Conservation (phyloP, 2,329 filamentous ascomycete genomes). For the Curvularia verruculosa region DNA sequence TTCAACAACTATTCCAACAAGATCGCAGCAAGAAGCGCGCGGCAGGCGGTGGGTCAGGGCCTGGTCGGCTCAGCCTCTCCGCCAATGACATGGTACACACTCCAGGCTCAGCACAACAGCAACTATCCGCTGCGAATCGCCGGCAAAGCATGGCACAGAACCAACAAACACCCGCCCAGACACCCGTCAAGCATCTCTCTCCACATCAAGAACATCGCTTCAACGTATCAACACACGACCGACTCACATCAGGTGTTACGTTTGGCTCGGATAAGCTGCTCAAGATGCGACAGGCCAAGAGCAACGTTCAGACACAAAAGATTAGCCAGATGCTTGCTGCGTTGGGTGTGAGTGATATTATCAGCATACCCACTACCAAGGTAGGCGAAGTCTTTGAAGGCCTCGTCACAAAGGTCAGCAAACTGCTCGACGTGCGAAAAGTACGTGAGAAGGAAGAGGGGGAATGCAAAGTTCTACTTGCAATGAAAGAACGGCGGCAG, state of each 20-base stretch:
- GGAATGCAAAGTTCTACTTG: slow-evolving; percentile 57
- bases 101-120: slow-evolving; percentile 37
- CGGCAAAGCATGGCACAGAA: slow-evolving; percentile 42
- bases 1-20: slow-evolving; percentile 79
- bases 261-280: slow-evolving; percentile 86
- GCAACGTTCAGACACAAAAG: slow-evolving; percentile 74
- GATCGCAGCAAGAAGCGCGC: slow-evolving; percentile 90
- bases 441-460: slow-evolving; percentile 75
- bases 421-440: slow-evolving; percentile 75
- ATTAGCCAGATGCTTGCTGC: slow-evolving; percentile 75
- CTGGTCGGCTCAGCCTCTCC: slow-evolving; percentile 48
- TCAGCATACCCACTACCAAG: slow-evolving; percentile 75
- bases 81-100: slow-evolving; percentile 47
- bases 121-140: slow-evolving; percentile 40
- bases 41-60: slow-evolving; percentile 34
- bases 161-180: slow-evolving; percentile 48
- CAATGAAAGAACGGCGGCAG: slow-evolving; percentile 45
- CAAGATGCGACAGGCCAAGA: slow-evolving; percentile 79
- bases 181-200: slow-evolving; percentile 60
- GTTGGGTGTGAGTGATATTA: slow-evolving; percentile 71
- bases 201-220: slow-evolving; percentile 78
- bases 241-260: slow-evolving; percentile 81
- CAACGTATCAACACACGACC: slow-evolving; percentile 84
- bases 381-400: slow-evolving; percentile 75
- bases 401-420: slow-evolving; percentile 70